Conservation (phyloP, 331 rosid species). For the Malus hybrid region DNA sequence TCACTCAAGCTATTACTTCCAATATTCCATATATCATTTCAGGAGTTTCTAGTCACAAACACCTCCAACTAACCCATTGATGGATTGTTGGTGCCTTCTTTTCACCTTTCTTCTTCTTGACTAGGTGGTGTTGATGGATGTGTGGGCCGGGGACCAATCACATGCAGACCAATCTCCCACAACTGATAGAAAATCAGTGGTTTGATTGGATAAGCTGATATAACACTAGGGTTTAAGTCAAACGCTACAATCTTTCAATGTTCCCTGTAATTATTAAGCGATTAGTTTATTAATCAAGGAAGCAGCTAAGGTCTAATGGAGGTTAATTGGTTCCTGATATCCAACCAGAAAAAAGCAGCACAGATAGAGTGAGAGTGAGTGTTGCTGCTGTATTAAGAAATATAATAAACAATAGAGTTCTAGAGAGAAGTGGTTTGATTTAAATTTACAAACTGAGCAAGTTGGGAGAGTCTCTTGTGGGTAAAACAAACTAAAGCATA, state of each 20-base stretch:
- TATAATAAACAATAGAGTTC: constrained; percentile 19
- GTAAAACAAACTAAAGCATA: constrained; percentile 19
- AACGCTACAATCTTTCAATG: constrained; percentile 32
- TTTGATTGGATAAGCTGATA: constrained; percentile 19
- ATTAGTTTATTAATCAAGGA: neutral
- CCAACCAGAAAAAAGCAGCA: constrained; percentile 26
- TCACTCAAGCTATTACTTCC: neutral
- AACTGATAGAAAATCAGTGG: constrained; percentile 10
- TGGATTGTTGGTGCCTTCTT: constrained; percentile 34
- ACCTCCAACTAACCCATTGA: constrained; percentile 29
- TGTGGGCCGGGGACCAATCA: constrained; percentile 35
- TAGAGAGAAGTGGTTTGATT: constrained; percentile 7
- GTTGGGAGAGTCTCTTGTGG: constrained; percentile 25
- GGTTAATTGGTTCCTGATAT: constrained; percentile 29
- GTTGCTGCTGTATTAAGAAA: constrained; percentile 9
- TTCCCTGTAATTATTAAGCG: constrained; percentile 28
- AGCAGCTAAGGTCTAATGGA: constrained; percentile 18
- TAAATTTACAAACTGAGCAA: constrained; percentile 4
- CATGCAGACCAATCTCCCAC: constrained; percentile 24
- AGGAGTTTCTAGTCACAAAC: constrained; percentile 10
- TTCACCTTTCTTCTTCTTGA: constrained; percentile 27
- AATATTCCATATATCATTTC: neutral
- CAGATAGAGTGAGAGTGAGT: neutral
- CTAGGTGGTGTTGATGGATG: constrained; percentile 24
- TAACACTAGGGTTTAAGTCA: constrained; percentile 23